Evolutionary conservation across 768 basidiomycete genomes (phyloP), one percentile per base, ranked within the genome.

Genomic region (Lentinula raphanica): DNA sequence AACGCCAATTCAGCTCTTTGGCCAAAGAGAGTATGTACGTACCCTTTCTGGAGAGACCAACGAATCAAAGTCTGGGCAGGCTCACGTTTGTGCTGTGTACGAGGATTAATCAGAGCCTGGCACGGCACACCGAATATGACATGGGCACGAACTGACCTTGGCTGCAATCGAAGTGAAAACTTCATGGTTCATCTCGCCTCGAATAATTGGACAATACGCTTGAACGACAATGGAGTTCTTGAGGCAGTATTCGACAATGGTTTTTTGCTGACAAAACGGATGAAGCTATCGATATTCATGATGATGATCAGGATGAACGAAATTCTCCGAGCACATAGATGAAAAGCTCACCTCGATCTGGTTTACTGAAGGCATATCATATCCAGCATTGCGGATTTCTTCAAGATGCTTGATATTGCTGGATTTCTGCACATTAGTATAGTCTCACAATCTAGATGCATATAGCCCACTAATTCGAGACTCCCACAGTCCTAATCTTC

Each of bases 21-120:
- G 45, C 42, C 19, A 19, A 13, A n/a, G n/a, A n/a, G n/a, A n/a
- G n/a, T n/a, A n/a, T n/a, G n/a, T 28, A 72, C 81, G 49, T 64
- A 90, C 89, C 86, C 85, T 66, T 80, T 83, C 69, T 97, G 94
- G 36, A 98, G 73, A 28, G 92, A 94, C 92, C 94, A 97, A 23
- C 95, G 83, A 57, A 97, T 74, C 15, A 97, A 79, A 45, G 96
- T 76, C 65, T 97, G 94, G 17, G 92, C 86, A 4, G 82, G 80
- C 40, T 86, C 82, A 56, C 83, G 81, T 40, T 71, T 69, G 62
- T 84, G 70, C 86, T 91, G 60, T 21, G 31, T 25, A 21, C 35
- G 58, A 21, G 29, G 3, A 25, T 12, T 49, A 29, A 17, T 5
- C n/a, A 21, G n/a, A 45, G 54, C 46, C 27, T 23, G 27, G 49